A percentile compares a stretch with the other conserved stretches of the same genome.
Evolutionary conservation across 768 basidiomycete genomes (phyloP).

Genomic region (Pulveroboletus sp.): DNA sequence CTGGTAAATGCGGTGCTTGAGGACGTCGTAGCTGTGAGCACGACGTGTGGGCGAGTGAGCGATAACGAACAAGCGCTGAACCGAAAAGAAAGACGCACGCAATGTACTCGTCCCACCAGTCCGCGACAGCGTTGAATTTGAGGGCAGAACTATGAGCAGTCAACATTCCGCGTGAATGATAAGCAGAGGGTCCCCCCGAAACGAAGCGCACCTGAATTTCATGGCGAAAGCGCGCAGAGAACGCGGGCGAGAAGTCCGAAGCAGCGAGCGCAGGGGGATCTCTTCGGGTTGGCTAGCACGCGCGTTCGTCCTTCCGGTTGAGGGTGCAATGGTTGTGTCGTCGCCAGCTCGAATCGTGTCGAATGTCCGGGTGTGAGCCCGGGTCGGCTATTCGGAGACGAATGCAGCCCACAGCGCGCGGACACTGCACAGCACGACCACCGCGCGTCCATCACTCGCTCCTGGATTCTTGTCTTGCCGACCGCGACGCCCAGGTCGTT

Average conservation of each 20-base stretch:
- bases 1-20: conserved; percentile 84
- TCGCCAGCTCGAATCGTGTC: too few relatives aligned
- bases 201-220: conserved; percentile 32
- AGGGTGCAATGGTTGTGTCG: conserved; percentile 5
- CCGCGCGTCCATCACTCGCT: too few relatives aligned
- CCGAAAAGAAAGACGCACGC: conserved; percentile 46
- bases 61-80: not conserved
- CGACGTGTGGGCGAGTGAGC: not conserved
- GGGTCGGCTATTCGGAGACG: too few relatives aligned
- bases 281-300: conserved; percentile 16
- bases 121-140: conserved; percentile 86
- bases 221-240: conserved; percentile 21
- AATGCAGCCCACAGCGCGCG: too few relatives aligned
- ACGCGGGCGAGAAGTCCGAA: not conserved
- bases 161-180: not conserved
- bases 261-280: conserved; percentile 21
- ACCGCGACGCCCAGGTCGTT: too few relatives aligned
- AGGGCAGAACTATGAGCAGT: conserved; percentile 62
- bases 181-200: too few relatives aligned
- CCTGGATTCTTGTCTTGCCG: too few relatives aligned
- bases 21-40: conserved; percentile 62
- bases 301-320: conserved; percentile 1
- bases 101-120: conserved; percentile 93
- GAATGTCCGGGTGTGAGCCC: too few relatives aligned
- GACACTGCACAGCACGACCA: too few relatives aligned